A percentile compares a stretch with the other conserved stretches of the same genome.
These are phyloP conservation scores for Trichophyton equinum DNA, from an alignment of 2,329 filamentous ascomycete species.

Conservation along the genomic window DNA sequence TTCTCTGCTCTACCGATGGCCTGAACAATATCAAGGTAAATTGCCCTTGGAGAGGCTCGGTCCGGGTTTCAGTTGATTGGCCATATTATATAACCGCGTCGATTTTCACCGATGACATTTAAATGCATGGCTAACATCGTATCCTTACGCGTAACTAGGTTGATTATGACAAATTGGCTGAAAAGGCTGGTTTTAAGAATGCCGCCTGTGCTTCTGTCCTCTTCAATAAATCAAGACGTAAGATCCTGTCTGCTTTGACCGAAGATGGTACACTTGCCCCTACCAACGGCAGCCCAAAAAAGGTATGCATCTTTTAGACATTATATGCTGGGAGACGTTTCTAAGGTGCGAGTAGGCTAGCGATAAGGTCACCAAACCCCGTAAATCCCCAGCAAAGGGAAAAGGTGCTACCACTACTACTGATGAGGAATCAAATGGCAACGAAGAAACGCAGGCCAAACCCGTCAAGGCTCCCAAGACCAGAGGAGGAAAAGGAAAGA, in stretches of 20 bases:
- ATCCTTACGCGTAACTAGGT: slow-evolving; percentile 18
- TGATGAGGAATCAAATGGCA: not conserved
- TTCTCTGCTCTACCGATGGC: slow-evolving; percentile 12
- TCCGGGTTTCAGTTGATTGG: not conserved
- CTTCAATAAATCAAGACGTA: slow-evolving; percentile 28
- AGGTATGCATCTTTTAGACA: slow-evolving; percentile 1
- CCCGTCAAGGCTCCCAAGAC: not conserved
- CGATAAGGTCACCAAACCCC: slow-evolving; percentile 13
- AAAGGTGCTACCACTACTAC: slow-evolving; percentile 5
- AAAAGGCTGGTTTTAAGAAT: slow-evolving; percentile 26
- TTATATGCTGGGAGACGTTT: not conserved
- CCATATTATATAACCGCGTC: not conserved
- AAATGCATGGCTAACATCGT: slow-evolving; percentile 1
- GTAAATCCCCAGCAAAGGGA: slow-evolving; percentile 9
- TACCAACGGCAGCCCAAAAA: slow-evolving; percentile 1
- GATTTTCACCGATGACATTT: not conserved
- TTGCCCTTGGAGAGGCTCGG: not conserved
- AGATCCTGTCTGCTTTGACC: slow-evolving; percentile 18
- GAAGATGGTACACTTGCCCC: slow-evolving; percentile 3
- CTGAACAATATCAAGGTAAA: slow-evolving; percentile 14
- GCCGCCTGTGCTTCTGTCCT: slow-evolving; percentile 23
- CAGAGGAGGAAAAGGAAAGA: not conserved
- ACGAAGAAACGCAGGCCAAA: not conserved
- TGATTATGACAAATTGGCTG: slow-evolving; percentile 29
- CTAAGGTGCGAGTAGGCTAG: slow-evolving; percentile 5